Base-by-base conservation (phyloP, 768 basidiomycete species). In the Cantharellus anzutake region DNA sequence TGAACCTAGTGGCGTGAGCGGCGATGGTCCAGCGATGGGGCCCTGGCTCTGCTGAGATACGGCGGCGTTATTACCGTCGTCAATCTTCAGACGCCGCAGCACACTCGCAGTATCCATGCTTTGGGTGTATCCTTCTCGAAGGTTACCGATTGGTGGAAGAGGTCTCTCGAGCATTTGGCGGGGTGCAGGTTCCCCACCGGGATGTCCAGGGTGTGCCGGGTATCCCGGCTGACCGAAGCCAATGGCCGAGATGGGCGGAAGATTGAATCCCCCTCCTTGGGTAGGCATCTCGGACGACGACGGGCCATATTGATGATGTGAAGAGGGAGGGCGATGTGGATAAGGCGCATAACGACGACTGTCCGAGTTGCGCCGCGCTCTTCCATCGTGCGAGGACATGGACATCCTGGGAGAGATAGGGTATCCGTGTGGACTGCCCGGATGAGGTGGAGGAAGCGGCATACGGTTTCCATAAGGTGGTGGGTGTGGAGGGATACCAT, bases 41-140 rank as follows among this genome's bases (percentile, higher is more conserved):
- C 14, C 11, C 7, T 55, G 11, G 7, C 7, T 55, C 11, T 7
- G 14, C 52, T 11, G 35, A 7, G 11, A 11, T 29, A 29, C 44
- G 11, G 11, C 44, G 29, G 44, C 11, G 29, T 48, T 48, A 7
- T 11, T 14, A 37, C 56, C 51, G 5, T 63, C 62, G 35, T 63
- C 62, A 29, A 63, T 39, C 4, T 51, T 20, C 20, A 63, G 44
- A 4, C 62, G 40, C 41, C 61, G 53, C 2, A 63, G 51, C 16
- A 63, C 62, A n/a, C 60, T 41, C 4, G 44, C 35, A 14, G 62
- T 58, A 52, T 63, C 62, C 60, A 61, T 52, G 38, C 58, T 58
- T 34, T 60, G 62, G 20, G 40, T 50, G 5, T 42, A 34, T 38
- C 56, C 56, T 39, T 48, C 59, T 55, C 52, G 11, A 29, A 63